Evolutionary conservation across 257 asterid genomes (phyloP).

Genomic region (Nicotiana sylvestris): DNA sequence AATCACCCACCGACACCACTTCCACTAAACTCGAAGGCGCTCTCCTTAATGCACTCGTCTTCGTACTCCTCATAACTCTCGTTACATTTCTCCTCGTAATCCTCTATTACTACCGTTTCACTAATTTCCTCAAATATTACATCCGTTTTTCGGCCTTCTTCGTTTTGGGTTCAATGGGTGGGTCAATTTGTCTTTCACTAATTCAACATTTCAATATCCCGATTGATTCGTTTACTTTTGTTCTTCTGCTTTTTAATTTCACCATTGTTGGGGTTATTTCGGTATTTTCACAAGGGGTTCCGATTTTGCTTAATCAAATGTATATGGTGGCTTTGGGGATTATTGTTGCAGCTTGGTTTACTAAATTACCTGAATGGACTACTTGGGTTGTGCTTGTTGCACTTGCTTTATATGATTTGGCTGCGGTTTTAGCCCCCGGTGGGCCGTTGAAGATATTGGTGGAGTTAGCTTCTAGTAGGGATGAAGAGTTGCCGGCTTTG

Average conservation of each 20-base stretch:
- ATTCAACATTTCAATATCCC: slow-evolving; percentile 67
- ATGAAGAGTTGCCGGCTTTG: slow-evolving; percentile 89
- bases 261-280: slow-evolving; percentile 71
- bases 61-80: slow-evolving; percentile 57
- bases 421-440: slow-evolving; percentile 87
- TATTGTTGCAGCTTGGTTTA: slow-evolving; percentile 88
- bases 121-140: slow-evolving; percentile 68
- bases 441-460: slow-evolving; percentile 92
- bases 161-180: slow-evolving; percentile 74
- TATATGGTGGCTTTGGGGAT: slow-evolving; percentile 79
- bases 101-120: slow-evolving; percentile 87
- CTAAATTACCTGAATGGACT: slow-evolving; percentile 92
- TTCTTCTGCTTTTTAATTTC: slow-evolving; percentile 54
- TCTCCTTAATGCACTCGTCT: slow-evolving; percentile 68
- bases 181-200: slow-evolving; percentile 61
- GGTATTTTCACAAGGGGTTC: slow-evolving; percentile 67
- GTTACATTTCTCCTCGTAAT: slow-evolving; percentile 76
- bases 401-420: slow-evolving; percentile 80
- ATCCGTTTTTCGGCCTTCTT: slow-evolving; percentile 77
- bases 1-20: slow-evolving; percentile 69
- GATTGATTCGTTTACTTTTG: slow-evolving; percentile 63
- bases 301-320: slow-evolving; percentile 72
- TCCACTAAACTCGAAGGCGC: slow-evolving; percentile 80
- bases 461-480: slow-evolving; percentile 80
- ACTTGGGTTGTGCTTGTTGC: slow-evolving; percentile 91